A percentile compares a stretch with the other conserved stretches of the same genome.
Evolutionary conservation across 306 rosid genomes (phyloP).

Genomic region (Pyrus betulifolia): DNA sequence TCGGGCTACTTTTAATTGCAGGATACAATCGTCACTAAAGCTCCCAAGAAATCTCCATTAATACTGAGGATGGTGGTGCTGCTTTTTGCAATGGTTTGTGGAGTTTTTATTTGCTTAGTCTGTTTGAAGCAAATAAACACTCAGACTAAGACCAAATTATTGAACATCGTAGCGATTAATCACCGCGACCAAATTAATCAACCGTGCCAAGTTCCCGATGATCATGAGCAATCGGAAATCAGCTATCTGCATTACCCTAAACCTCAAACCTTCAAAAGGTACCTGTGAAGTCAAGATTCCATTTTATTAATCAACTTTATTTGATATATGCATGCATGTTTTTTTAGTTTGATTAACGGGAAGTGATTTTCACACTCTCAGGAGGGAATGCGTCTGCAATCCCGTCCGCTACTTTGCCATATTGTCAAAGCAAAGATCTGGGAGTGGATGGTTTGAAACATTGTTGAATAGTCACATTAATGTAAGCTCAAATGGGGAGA

Average conservation of each 20-base stretch:
- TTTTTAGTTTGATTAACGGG: not conserved
- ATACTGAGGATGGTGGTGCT: slow-evolving; percentile 40
- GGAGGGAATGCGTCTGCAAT: slow-evolving; percentile 27
- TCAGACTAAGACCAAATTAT: slow-evolving; percentile 13
- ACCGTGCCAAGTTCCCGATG: slow-evolving; percentile 27
- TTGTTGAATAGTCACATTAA: slow-evolving; percentile 21
- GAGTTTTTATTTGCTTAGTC: slow-evolving; percentile 32
- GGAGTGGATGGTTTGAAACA: slow-evolving; percentile 38
- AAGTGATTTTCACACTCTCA: not conserved
- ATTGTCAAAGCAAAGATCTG: slow-evolving; percentile 32
- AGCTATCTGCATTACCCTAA: slow-evolving; percentile 53
- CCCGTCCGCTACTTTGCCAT: slow-evolving; percentile 27
- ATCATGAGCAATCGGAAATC: slow-evolving; percentile 28
- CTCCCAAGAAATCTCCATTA: slow-evolving; percentile 41
- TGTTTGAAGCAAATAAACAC: slow-evolving; percentile 29
- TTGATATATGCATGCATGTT: no score
- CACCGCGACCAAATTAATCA: slow-evolving; percentile 2
- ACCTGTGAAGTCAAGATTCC: not conserved
- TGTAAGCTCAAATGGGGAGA: slow-evolving; percentile 30
- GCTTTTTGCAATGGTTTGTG: slow-evolving; percentile 34
- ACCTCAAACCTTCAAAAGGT: slow-evolving; percentile 52
- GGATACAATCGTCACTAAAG: slow-evolving; percentile 40
- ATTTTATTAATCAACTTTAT: no score
- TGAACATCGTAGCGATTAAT: slow-evolving; percentile 11
- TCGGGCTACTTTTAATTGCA: slow-evolving; percentile 6